These are phyloP conservation scores for Xenoacremonium recifei DNA, from an alignment of 2,329 filamentous ascomycete genomes.

Conservation along the genomic window DNA sequence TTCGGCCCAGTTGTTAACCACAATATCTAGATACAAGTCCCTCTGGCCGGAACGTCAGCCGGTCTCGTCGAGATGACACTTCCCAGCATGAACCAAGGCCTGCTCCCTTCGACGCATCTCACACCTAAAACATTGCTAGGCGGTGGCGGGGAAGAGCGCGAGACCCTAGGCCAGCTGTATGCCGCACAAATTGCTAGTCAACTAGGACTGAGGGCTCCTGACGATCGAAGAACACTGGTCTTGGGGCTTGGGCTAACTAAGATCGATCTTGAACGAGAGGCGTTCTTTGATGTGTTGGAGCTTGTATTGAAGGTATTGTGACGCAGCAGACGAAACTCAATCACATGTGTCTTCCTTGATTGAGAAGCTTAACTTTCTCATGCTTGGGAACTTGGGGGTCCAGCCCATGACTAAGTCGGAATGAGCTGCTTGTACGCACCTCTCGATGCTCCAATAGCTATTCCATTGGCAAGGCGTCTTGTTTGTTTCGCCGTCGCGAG, in stretches of 20 bases:
- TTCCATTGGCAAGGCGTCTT: too few relatives aligned
- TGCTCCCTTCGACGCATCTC: slow-evolving; percentile 75
- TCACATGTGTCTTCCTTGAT: too few relatives aligned
- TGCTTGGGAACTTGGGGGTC: too few relatives aligned
- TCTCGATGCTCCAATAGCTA: too few relatives aligned
- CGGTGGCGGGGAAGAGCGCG: slow-evolving; percentile 73
- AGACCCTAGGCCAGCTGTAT: slow-evolving; percentile 83
- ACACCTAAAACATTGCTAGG: slow-evolving; percentile 87
- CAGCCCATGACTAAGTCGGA: too few relatives aligned
- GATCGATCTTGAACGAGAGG: slow-evolving; percentile 49
- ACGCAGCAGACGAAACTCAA: too few relatives aligned
- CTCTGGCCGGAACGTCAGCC: slow-evolving; percentile 67
- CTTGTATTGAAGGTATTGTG: slow-evolving; percentile 59
- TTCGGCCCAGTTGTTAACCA: slow-evolving; percentile 3
- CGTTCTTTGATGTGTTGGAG: slow-evolving; percentile 65
- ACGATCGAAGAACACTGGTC: slow-evolving; percentile 60
- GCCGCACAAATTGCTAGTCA: slow-evolving; percentile 86
- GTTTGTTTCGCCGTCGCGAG: too few relatives aligned
- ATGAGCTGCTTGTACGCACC: too few relatives aligned
- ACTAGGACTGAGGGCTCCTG: slow-evolving; percentile 68
- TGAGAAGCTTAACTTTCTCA: too few relatives aligned
- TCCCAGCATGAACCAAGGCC: slow-evolving; percentile 41
- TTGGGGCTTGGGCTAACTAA: slow-evolving; percentile 59
- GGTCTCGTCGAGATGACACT: slow-evolving; percentile 61
- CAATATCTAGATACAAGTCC: slow-evolving; percentile 68